Conservation (phyloP, 305 asterid genomes). For the Plantago coronopus region DNA sequence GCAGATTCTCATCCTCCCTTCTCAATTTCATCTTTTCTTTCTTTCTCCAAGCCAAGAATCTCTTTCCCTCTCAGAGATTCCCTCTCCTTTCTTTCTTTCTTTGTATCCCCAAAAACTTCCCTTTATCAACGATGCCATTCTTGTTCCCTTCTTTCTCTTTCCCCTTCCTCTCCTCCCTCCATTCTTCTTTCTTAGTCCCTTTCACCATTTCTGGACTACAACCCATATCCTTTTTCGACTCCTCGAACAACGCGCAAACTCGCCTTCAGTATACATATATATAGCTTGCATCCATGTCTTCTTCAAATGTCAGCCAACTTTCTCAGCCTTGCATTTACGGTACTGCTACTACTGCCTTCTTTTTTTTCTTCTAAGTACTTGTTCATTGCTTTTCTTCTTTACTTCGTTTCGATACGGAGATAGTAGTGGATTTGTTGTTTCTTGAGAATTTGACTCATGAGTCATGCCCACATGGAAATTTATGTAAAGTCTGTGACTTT, state of each 20-base stretch:
- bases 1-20: constrained; percentile 42
- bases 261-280: constrained; percentile 35
- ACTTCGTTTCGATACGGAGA: too few species aligned
- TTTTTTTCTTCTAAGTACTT: too few species aligned
- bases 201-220: constrained; percentile 45
- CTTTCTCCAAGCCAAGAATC: constrained; percentile 97
- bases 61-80: constrained; percentile 64
- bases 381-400: not conserved
- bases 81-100: constrained; percentile 33
- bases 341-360: constrained; percentile 7
- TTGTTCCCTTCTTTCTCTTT: constrained; percentile 37
- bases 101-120: constrained; percentile 33
- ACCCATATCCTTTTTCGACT: constrained; percentile 33
- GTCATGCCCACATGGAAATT: not conserved
- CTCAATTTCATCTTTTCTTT: constrained; percentile 37
- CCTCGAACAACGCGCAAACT: constrained; percentile 31
- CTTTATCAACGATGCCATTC: constrained; percentile 88
- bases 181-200: constrained; percentile 43
- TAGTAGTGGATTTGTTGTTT: not conserved
- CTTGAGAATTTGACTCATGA: not conserved
- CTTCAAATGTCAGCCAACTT: constrained; percentile 62
- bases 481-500: constrained; percentile 25
- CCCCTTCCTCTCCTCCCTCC: constrained; percentile 28
- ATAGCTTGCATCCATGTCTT: constrained; percentile 46
- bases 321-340: constrained; percentile 81